Base-by-base conservation (phyloP, 2,329 filamentous ascomycete species). In the Boeremia exigua region DNA sequence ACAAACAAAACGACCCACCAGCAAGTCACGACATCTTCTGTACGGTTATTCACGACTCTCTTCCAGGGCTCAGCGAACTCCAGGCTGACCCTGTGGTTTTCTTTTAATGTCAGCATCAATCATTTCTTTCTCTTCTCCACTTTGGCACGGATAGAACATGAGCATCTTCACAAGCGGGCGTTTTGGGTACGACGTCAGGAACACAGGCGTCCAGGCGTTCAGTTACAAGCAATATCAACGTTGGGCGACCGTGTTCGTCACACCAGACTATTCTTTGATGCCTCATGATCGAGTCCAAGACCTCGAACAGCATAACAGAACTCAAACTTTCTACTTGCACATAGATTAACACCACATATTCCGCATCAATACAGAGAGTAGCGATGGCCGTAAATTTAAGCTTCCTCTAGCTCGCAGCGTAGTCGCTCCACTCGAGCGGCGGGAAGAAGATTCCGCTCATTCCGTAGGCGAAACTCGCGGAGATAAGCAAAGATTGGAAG, bases 401-500 rank as follows among this genome's bases (percentile, higher is more conserved):
- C 70, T 84, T 84, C 58, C 75, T 74, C 32, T 72, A 62, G 12
- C 59, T 58, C 34, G 34, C 72, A 36, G 74, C 75, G 67, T 75
- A 81, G 15, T 68, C 61, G 3, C 77, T 79, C 54, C 70, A 65
- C 60, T 83, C 80, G 48, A 85, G 67, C 58, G 75, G 77, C 52
- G 81, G 62, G 78, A 79, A 81, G 60, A 80, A 79, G 2, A 77
- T 61, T 15, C 75, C 78, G 45, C 70, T 73, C 8, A 81, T 61
- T 0, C 78, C 78, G 54, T 76, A 82, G 32, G 84, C 86, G 72
- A 90, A 90, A 58, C 87, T 89, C 14, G 71, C 75, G 65, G 59
- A 65, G 37, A 89, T 83, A 12, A 91, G 77, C 12, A 91, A 77
- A 47, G 84, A 82, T 66, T 84, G 84, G 76, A 91, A 91, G 36